Evolutionary conservation across 345 rosid genomes (phyloP).

Genomic region (Acer campestre): DNA sequence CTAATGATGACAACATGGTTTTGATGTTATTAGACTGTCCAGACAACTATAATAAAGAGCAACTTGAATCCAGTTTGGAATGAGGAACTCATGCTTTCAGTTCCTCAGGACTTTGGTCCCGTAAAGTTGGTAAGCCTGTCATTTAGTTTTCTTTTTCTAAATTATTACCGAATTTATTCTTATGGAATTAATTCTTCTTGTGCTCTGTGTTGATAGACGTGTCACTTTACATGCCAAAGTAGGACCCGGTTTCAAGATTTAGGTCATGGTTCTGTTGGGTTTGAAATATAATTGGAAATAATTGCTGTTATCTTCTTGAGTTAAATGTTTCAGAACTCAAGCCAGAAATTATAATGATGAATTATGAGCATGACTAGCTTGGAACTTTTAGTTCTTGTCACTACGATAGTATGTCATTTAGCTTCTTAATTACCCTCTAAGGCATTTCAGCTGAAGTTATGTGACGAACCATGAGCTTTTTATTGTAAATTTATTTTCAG

Average conservation of each 20-base stretch:
- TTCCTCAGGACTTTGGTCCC: slow-evolving; percentile 61
- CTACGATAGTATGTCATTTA: background rate
- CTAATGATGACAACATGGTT: background rate
- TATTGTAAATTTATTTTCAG: background rate
- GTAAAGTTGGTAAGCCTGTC: slow-evolving; percentile 59
- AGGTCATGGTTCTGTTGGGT: background rate
- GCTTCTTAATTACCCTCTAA: background rate
- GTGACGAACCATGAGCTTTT: background rate
- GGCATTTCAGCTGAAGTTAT: background rate
- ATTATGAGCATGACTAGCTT: background rate
- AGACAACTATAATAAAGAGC: slow-evolving; percentile 53
- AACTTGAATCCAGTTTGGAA: slow-evolving; percentile 86
- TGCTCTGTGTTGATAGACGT: background rate
- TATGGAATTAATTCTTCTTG: background rate
- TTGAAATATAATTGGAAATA: background rate
- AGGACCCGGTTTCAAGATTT: background rate
- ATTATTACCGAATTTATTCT: background rate
- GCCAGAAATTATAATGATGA: background rate
- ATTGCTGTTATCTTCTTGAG: background rate
- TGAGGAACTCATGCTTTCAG: slow-evolving; percentile 79
- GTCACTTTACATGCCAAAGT: background rate
- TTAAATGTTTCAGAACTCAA: no score
- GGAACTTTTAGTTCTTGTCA: background rate
- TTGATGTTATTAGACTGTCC: slow-evolving; percentile 50
- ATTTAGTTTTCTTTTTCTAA: background rate